Base-by-base conservation (phyloP, 208 protist species). In the Balamuthia mandrillaris region DNA sequence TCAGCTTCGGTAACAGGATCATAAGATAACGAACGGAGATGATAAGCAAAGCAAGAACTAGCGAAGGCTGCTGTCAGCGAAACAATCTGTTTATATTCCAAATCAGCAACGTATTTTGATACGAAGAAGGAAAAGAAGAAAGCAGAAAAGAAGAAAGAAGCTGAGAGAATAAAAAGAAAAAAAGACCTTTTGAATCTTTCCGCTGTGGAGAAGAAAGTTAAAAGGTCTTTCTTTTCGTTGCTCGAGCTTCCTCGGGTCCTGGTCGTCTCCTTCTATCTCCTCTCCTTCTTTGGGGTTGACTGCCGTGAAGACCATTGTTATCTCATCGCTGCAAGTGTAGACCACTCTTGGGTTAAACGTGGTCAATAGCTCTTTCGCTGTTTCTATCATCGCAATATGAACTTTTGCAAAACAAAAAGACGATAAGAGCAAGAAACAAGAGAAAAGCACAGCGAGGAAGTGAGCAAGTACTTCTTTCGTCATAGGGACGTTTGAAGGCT, bases 301-400 rank as follows among this genome's bases (percentile, higher is more conserved):
- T 7, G 87, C 31, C 16, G 87, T 54, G 18, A 88, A 91, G 56
- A 90, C 77, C 3, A 91, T 18, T n/a, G 88, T 90, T 27, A 91
- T 91, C 39, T 91, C 88, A 65, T 91, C 88, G 49, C 61, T 83
- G 35, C 79, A 84, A 4, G 88, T 90, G 39, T 88, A 91, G 12
- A 81, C 63, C 14, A 58, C 12, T 14, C 29, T 31, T 10, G 88
- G 72, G 37, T 86, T 51, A 49, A 90, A 91, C 4, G 45, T 24
- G 24, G 85, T 88, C 14, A 90, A 29, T 14, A 91, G 54, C 3
- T 49, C 83, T 24, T 24, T 70, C n/a, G 87, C 66, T 33, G 87
- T 88, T 29, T 77, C 70, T 14, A 88, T 27, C 88, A 91, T 91
- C 41, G 88, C 88, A 70, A 88, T 81, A 29, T 87, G 70, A n/a